Evolutionary conservation across 2,329 filamentous ascomycete species (phyloP).

Genomic region (Penicillium sp.): DNA sequence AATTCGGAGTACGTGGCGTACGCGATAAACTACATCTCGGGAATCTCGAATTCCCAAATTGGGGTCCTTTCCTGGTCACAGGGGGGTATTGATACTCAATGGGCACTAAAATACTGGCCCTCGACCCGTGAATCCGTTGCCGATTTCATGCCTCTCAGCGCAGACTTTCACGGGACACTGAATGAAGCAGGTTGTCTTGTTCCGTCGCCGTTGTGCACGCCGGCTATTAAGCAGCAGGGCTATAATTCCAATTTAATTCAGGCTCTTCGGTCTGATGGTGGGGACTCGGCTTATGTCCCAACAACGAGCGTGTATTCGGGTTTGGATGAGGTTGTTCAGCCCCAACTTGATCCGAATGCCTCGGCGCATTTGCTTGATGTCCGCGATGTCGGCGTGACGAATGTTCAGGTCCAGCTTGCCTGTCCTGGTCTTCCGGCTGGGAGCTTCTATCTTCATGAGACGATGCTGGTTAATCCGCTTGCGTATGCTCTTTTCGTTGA

Average conservation of each 20-base stretch:
- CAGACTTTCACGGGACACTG: slow-evolving; percentile 58
- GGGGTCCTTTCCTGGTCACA: slow-evolving; percentile 60
- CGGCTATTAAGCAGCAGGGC: slow-evolving; percentile 51
- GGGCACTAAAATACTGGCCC: slow-evolving; percentile 54
- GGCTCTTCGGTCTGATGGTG: slow-evolving; percentile 48
- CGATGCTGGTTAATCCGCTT: slow-evolving; percentile 55
- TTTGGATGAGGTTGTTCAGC: slow-evolving; percentile 58
- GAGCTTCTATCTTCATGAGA: slow-evolving; percentile 56
- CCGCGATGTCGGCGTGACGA: slow-evolving; percentile 53
- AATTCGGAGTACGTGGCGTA: slow-evolving; percentile 63
- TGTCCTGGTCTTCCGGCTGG: slow-evolving; percentile 47
- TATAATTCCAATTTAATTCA: slow-evolving; percentile 21
- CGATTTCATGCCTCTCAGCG: slow-evolving; percentile 57
- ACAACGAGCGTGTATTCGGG: slow-evolving; percentile 59
- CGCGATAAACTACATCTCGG: slow-evolving; percentile 61
- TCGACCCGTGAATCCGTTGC: slow-evolving; percentile 38
- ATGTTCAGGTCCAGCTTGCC: slow-evolving; percentile 54
- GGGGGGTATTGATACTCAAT: slow-evolving; percentile 59
- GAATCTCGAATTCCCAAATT: slow-evolving; percentile 58
- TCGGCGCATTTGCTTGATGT: slow-evolving; percentile 50
- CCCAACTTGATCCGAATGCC: slow-evolving; percentile 51
- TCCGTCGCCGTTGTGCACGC: slow-evolving; percentile 36
- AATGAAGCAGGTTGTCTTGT: slow-evolving; percentile 39
- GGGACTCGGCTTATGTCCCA: slow-evolving; percentile 59
- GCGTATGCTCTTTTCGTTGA: slow-evolving; percentile 49